Evolutionary conservation across 305 asterid genomes (phyloP).

Genomic region (Petunia hybrid): DNA sequence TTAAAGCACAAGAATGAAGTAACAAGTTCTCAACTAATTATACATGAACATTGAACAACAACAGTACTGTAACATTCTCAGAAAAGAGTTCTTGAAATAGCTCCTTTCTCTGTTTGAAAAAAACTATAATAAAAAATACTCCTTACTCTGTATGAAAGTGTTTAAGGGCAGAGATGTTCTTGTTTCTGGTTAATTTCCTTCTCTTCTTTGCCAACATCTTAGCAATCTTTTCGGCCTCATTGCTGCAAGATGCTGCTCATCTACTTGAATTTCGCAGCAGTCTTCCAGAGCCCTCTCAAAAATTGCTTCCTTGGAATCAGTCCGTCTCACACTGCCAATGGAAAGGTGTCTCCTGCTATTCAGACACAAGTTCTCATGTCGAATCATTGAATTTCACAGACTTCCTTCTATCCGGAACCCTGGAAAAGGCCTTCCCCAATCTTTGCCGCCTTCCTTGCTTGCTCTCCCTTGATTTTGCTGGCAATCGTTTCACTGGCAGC

Average conservation of each 20-base stretch:
- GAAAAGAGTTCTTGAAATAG: no score
- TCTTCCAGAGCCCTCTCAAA: conserved; percentile 46
- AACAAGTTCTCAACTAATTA: no score
- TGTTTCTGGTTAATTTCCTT: conserved; percentile 35
- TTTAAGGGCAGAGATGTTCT: conserved; percentile 34
- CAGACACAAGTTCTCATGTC: conserved; percentile 37
- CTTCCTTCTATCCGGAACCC: conserved; percentile 40
- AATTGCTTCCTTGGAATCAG: conserved; percentile 53
- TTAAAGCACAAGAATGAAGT: no score
- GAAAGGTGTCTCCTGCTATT: conserved; percentile 54
- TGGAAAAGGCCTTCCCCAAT: conserved; percentile 38
- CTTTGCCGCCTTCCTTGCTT: conserved; percentile 47
- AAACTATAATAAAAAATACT: no score
- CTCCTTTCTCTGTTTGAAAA: no score
- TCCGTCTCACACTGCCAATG: conserved; percentile 49
- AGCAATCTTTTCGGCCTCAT: conserved; percentile 41
- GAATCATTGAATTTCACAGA: conserved; percentile 37
- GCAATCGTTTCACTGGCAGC: conserved; percentile 46
- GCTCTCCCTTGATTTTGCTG: conserved; percentile 45
- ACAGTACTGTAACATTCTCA: no score
- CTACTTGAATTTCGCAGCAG: conserved; percentile 49
- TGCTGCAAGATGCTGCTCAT: conserved; percentile 42
- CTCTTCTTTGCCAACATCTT: conserved; percentile 30
- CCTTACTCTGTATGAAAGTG: no score
- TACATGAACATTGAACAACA: no score